Evolutionary conservation across 208 protist species (phyloP).

Genomic region (Crithidia expoeki): DNA sequence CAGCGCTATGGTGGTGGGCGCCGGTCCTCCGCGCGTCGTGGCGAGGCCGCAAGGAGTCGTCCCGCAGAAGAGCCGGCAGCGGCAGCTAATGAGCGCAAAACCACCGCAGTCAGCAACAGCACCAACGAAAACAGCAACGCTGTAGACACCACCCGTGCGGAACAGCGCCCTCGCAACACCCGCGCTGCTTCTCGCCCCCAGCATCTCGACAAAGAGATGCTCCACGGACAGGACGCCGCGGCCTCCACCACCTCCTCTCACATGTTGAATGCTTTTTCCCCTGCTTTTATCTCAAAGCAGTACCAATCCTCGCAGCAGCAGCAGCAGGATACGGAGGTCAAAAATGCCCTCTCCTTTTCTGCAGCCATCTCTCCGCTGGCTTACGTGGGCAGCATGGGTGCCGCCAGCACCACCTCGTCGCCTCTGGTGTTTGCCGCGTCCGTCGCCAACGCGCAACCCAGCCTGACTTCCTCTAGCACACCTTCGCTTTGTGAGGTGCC

Average conservation of each 20-base stretch:
- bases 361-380: constrained; percentile 11
- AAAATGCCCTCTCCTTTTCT: constrained; percentile 17
- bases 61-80: background rate
- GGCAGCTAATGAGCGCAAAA: background rate
- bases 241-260: background rate
- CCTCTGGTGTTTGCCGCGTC: constrained; percentile 13
- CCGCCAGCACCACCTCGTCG: constrained; percentile 23
- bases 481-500: constrained; percentile 2
- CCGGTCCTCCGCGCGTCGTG: background rate
- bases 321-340: constrained; percentile 14
- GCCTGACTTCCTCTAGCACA: background rate
- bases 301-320: constrained; percentile 9
- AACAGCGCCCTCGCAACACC: background rate
- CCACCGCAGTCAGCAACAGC: background rate
- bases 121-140: background rate
- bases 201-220: background rate
- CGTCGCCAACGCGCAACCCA: background rate
- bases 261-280: constrained; percentile 23
- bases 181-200: constrained; percentile 1
- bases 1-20: constrained; percentile 16
- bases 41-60: constrained; percentile 9
- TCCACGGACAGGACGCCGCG: background rate
- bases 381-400: constrained; percentile 13
- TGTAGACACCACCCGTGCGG: background rate
- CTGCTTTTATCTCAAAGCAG: constrained; percentile 25